Evolutionary conservation across 306 rosid genomes (phyloP).

Genomic region (Senna siamea): DNA sequence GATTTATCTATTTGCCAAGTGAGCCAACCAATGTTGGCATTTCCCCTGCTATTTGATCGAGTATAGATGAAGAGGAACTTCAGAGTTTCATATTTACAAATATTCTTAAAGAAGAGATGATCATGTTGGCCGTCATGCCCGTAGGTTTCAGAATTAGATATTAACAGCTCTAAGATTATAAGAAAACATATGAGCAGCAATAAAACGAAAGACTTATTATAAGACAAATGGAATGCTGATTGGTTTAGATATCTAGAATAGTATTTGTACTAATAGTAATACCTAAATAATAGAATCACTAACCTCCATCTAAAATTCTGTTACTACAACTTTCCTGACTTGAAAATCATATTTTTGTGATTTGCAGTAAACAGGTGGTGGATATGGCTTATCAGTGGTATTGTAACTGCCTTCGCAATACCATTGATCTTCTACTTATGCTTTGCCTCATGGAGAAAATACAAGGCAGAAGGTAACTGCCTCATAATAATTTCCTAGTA

Average conservation of each 20-base stretch:
- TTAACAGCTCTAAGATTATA: no score
- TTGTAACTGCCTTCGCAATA: conserved; percentile 16
- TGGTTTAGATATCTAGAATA: not conserved
- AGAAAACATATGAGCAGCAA: not conserved
- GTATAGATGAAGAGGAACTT: not conserved
- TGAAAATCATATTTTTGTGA: not conserved
- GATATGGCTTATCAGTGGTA: conserved; percentile 37
- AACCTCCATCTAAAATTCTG: not conserved
- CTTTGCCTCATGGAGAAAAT: not conserved
- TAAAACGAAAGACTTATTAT: no score
- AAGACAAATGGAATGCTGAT: not conserved
- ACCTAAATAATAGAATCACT: not conserved
- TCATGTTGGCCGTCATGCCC: no score
- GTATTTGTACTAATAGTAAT: not conserved
- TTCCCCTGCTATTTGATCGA: no score
- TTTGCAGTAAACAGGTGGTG: conserved; percentile 40
- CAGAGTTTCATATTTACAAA: not conserved
- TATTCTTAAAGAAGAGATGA: no score
- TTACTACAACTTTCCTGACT: not conserved
- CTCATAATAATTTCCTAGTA: no score
- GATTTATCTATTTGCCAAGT: no score
- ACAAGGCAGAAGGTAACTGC: not conserved
- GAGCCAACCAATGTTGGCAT: no score
- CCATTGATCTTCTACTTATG: conserved; percentile 9
- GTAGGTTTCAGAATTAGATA: no score